phyloP scores from a whole-genome alignment of 73 alveolate species.

The Uronychia setigera region DNA sequence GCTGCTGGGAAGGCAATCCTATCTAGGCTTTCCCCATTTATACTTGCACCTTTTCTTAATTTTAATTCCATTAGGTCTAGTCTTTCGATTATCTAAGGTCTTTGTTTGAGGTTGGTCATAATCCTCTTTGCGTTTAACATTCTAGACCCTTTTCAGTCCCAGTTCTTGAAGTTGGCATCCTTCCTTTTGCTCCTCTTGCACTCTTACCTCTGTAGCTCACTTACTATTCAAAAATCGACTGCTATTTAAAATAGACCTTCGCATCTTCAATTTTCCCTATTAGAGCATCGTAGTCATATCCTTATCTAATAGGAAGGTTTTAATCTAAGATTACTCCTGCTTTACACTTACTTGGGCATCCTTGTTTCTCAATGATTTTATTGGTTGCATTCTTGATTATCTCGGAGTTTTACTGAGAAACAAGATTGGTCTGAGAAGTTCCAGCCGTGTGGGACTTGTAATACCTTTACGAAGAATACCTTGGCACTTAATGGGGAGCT shows the following conservation, averaged over 20 bases:
- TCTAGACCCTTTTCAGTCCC: not conserved
- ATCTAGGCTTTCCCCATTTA: not conserved
- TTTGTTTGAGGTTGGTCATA: not conserved
- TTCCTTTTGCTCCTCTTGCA: too few species aligned
- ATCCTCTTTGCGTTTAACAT: not conserved
- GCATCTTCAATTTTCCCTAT: not conserved
- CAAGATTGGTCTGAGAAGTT: too few species aligned
- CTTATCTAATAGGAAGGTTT: not conserved
- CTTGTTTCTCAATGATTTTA: not conserved
- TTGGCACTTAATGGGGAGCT: too few species aligned
- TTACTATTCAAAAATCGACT: not conserved
- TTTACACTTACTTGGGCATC: not conserved
- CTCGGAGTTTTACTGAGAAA: too few species aligned
- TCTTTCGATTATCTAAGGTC: not conserved
- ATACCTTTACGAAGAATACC: too few species aligned
- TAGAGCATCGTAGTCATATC: not conserved
- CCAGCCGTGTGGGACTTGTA: too few species aligned
- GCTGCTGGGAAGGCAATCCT: not conserved
- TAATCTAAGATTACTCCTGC: not conserved
- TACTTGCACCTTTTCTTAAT: not conserved
- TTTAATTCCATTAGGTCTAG: not conserved
- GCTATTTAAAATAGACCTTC: not conserved
- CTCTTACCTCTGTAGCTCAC: too few species aligned
- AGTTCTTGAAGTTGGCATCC: not conserved
- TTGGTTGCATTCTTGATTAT: not conserved